A percentile compares a stretch with the other conserved stretches of the same genome.
Conservation (phyloP, 345 rosid species). For the Punica granatum region DNA sequence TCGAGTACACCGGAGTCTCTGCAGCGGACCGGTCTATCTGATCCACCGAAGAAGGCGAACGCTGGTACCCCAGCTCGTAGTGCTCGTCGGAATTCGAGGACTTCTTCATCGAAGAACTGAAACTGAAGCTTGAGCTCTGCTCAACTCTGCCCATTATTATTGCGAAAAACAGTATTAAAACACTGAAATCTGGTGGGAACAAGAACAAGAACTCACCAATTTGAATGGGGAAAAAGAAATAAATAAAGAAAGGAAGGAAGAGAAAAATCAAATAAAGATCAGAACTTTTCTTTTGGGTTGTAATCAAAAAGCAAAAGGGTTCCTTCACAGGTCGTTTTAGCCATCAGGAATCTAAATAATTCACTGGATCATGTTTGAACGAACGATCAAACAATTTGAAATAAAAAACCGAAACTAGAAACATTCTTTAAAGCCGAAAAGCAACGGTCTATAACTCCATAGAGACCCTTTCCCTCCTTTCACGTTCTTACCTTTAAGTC, state of each 20-base stretch:
- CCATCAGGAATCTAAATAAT: slow-evolving; percentile 21
- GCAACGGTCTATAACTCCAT: slow-evolving; percentile 31
- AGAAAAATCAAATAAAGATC: slow-evolving; percentile 14
- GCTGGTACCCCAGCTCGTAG: slow-evolving; percentile 41
- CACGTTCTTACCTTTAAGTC: not conserved
- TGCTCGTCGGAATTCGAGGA: slow-evolving; percentile 33
- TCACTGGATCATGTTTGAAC: slow-evolving; percentile 13
- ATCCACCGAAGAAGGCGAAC: slow-evolving; percentile 46
- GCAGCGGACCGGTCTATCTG: slow-evolving; percentile 38
- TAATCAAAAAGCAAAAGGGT: slow-evolving; percentile 41
- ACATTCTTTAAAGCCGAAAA: slow-evolving; percentile 10
- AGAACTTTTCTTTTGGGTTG: slow-evolving; percentile 22
- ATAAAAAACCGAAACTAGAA: slow-evolving; percentile 17
- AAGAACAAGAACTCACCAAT: not conserved
- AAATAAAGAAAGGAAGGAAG: slow-evolving; percentile 13
- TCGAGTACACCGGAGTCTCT: slow-evolving; percentile 55
- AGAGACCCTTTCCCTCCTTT: not conserved
- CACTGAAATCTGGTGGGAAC: not conserved
- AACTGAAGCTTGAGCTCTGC: slow-evolving; percentile 7
- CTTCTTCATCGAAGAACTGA: slow-evolving; percentile 20
- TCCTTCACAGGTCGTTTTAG: slow-evolving; percentile 32
- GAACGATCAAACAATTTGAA: slow-evolving; percentile 24
- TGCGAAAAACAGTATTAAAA: not conserved
- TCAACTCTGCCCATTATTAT: slow-evolving; percentile 25
- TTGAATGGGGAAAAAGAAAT: not conserved